A percentile compares a stretch with the other conserved stretches of the same genome.
Evolutionary conservation across 176 grass and related monocot species (phyloP).

Genomic region (Alopecurus myosuroides): DNA sequence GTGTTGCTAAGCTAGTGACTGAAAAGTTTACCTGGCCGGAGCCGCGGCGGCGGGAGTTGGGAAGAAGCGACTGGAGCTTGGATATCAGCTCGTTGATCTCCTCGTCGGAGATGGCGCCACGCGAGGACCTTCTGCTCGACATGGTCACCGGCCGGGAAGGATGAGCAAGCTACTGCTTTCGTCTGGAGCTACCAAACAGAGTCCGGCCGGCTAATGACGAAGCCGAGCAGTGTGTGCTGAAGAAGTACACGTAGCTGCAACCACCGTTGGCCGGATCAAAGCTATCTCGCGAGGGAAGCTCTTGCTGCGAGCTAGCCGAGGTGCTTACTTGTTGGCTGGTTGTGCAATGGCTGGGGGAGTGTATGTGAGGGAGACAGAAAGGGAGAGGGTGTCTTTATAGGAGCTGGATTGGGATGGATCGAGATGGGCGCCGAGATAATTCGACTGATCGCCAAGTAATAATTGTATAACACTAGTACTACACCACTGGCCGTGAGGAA

Average conservation of each 20-base stretch:
- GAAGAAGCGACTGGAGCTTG: constrained; percentile 82
- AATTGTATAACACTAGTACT: neutral
- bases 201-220: neutral
- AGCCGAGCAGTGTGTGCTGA: neutral
- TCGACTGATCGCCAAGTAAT: neutral
- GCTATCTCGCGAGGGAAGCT: neutral
- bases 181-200: neutral
- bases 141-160: constrained; percentile 20
- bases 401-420: neutral
- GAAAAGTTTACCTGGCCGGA: constrained; percentile 52
- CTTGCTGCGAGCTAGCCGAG: neutral
- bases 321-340: neutral
- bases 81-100: constrained; percentile 90
- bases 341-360: constrained; percentile 18
- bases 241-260: neutral
- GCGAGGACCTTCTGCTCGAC: constrained; percentile 72
- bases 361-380: constrained; percentile 59
- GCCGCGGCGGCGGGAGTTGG: constrained; percentile 60
- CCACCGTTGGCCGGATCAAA: too few relatives aligned
- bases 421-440: neutral
- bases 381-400: constrained; percentile 49
- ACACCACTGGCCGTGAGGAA: neutral
- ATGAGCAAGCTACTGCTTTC: neutral
- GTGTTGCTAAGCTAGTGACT: neutral
- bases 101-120: constrained; percentile 63